Evolutionary conservation across 169 alveolate genomes (phyloP).

Genomic region (Cryptosporidium viatorum): DNA sequence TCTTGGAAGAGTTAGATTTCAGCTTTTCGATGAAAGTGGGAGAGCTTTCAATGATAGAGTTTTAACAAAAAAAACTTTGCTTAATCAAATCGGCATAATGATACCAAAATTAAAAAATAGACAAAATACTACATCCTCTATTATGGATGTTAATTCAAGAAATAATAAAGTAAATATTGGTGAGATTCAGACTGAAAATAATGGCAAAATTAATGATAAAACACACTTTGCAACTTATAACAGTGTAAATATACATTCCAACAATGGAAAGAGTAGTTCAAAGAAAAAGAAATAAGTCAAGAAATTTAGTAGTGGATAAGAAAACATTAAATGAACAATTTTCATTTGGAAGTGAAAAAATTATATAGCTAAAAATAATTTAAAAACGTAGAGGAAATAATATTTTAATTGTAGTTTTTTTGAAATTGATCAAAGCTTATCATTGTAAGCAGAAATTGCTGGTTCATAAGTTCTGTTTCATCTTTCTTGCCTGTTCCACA

Average conservation of each 20-base stretch:
- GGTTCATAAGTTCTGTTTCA: slow-evolving; percentile 44
- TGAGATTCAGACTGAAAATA: background rate
- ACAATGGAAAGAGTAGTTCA: background rate
- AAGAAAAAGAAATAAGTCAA: slow-evolving; percentile 16
- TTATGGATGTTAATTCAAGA: background rate
- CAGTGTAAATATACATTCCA: background rate
- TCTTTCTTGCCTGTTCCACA: slow-evolving; percentile 39
- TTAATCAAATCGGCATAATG: slow-evolving; percentile 6
- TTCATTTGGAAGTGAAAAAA: background rate
- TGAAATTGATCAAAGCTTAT: slow-evolving; percentile 27
- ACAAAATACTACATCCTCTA: background rate
- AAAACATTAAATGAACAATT: background rate
- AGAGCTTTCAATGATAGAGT: slow-evolving; percentile 10
- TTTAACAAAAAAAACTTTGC: slow-evolving; percentile 10
- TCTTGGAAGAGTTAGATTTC: slow-evolving; percentile 62
- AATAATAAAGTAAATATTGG: background rate
- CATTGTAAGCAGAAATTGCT: slow-evolving; percentile 50
- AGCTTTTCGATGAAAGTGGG: slow-evolving; percentile 26
- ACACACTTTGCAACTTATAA: background rate
- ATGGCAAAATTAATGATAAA: background rate
- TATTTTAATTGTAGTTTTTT: slow-evolving; percentile 8
- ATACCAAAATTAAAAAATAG: slow-evolving; percentile 36
- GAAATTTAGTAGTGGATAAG: background rate
- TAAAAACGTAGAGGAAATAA: background rate
- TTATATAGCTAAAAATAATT: background rate